Evolutionary conservation across 768 basidiomycete species (phyloP).

Genomic region (Boletellus ananas): DNA sequence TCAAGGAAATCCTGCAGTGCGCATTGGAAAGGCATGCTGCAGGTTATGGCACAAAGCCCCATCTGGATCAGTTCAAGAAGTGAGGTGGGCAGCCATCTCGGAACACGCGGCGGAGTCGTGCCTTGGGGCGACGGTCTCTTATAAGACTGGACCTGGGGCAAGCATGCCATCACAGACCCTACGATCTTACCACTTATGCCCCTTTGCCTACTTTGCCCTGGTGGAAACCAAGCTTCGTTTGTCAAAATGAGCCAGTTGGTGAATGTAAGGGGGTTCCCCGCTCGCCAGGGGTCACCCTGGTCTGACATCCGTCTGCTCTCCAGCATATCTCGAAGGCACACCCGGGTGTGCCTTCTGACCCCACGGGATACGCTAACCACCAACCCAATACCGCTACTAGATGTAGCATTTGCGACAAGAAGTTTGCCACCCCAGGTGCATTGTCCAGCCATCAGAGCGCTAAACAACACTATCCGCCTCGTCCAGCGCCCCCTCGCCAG

Average conservation of each 20-base stretch:
- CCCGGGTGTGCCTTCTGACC: constrained; percentile 2
- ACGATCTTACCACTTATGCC: constrained; percentile 22
- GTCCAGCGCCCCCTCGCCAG: constrained; percentile 3
- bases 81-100: constrained; percentile 25
- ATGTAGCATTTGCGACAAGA: constrained; percentile 27
- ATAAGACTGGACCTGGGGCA: constrained; percentile 23
- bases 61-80: constrained; percentile 21
- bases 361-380: background rate
- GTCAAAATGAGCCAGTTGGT: constrained; percentile 14
- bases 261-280: constrained; percentile 10
- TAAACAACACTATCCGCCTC: constrained; percentile 19
- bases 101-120: constrained; percentile 33
- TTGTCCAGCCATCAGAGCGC: constrained; percentile 21
- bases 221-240: constrained; percentile 22
- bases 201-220: constrained; percentile 23
- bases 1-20: constrained; percentile 9
- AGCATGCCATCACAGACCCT: constrained; percentile 10
- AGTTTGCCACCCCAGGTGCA: constrained; percentile 16
- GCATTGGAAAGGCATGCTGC: constrained; percentile 26
- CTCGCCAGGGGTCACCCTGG: background rate
- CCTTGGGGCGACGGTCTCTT: constrained; percentile 30
- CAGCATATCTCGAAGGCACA: constrained; percentile 25
- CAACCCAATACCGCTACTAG: constrained; percentile 9
- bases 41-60: constrained; percentile 13
- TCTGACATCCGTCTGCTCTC: constrained; percentile 4